Conservation (phyloP, 2,329 filamentous ascomycete genomes). For the Dendryphion nanum region DNA sequence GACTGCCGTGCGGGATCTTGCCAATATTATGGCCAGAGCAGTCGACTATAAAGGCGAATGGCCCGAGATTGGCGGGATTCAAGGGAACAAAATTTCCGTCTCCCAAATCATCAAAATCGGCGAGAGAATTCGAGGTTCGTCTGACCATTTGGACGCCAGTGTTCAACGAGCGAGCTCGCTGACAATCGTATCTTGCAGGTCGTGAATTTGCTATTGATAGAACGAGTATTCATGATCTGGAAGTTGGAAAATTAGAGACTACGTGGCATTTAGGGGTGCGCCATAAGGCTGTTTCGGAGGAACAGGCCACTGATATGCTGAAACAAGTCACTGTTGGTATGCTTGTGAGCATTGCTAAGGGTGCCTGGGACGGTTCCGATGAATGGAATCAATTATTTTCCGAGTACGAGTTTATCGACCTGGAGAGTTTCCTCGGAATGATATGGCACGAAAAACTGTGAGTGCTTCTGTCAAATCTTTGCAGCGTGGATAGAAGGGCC, state of each 20-base stretch:
- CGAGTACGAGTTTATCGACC: conserved; percentile 40
- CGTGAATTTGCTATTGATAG: conserved; percentile 42
- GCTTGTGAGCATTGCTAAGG: conserved; percentile 39
- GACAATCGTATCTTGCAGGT: conserved; percentile 27
- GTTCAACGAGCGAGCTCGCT: not conserved
- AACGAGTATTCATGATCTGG: conserved; percentile 46
- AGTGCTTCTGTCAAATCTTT: too few species aligned
- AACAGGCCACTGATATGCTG: conserved; percentile 30
- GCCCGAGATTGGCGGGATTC: conserved; percentile 18
- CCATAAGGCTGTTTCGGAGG: conserved; percentile 30
- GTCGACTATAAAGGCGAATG: conserved; percentile 19
- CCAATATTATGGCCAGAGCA: conserved; percentile 12
- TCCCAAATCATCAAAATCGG: conserved; percentile 12
- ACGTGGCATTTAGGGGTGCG: conserved; percentile 39
- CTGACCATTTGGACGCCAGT: not conserved
- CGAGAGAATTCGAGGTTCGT: conserved; percentile 15
- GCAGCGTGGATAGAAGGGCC: too few species aligned
- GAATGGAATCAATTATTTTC: conserved; percentile 46
- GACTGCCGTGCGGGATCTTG: conserved; percentile 19
- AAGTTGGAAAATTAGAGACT: conserved; percentile 37
- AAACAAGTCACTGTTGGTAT: conserved; percentile 39
- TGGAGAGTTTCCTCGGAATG: conserved; percentile 38
- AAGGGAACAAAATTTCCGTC: conserved; percentile 9
- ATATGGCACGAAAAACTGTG: conserved; percentile 36
- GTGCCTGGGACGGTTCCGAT: conserved; percentile 41